Evolutionary conservation across 1,284 basidiomycete genomes (phyloP), one percentile per base, ranked within the genome.

Genomic region (Gomphus bonarii): DNA sequence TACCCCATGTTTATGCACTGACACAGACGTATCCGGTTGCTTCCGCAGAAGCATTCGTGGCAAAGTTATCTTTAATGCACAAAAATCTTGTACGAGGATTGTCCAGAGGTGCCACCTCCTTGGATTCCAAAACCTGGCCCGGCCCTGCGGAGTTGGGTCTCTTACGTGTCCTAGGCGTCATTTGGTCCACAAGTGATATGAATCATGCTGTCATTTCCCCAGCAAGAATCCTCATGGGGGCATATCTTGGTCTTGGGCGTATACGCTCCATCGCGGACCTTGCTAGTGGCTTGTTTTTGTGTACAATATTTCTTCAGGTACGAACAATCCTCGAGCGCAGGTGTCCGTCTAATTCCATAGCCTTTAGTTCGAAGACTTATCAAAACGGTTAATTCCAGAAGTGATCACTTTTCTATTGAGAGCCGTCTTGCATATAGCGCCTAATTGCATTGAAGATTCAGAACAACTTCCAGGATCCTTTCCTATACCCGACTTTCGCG

Each of bases 121-220:
- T 70, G 0, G 74, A 81, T 3, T 77, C 91, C 1, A 88, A 82
- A 70, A 98, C 93, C 0, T 97, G 92, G 85, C 97, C 97, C 1
- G 84, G 86, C 3, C 68, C 85, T 1, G 74, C 92, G 3, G 97
- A 99, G 68, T 75, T 99, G 36, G 76, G 81, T 0, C 73, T 99
- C 8, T 75, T 99, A 25, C 83, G 94, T 33, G 69, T 94, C 38
- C 80, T 91, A 54, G 92, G 91, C 3, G 71, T 80, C 4, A 73
- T 91, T 20, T 99, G 94, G 94, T 89, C 95, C 1, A 95, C 95
- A 0, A 95, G 91, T 67, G 97, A 99, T 72, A 81, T 94, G 70
- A 88, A 85, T 58, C 95, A 99, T 68, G 81, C 86, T 0, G 93
- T 99, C 50, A 76, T 91, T 22, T 88, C 91, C 0, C 92, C 95